Evolutionary conservation across 202 grass and related monocot genomes (phyloP).

Genomic region (Zizania palustris): DNA sequence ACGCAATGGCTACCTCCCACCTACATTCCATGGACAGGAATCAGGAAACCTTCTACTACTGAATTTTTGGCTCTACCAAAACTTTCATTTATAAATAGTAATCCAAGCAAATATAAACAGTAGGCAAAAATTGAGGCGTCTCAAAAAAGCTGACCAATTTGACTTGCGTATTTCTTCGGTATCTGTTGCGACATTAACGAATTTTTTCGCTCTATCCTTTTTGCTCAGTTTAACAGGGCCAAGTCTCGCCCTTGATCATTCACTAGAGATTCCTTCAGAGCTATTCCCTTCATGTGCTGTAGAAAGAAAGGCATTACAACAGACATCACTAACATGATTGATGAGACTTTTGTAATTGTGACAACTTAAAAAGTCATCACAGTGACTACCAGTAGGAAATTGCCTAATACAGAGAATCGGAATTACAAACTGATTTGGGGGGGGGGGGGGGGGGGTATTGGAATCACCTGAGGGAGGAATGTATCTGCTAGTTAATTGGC

Average conservation of each 20-base stretch:
- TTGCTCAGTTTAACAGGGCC: too few species aligned
- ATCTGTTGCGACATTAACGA: neutral
- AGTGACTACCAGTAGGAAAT: neutral
- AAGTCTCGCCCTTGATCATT: neutral
- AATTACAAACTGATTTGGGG: conserved; percentile 10
- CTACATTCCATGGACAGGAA: too few species aligned
- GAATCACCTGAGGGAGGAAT: conserved; percentile 22
- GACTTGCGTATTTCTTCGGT: too few species aligned
- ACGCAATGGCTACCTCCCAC: too few species aligned
- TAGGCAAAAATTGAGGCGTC: too few species aligned
- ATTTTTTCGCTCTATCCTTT: too few species aligned
- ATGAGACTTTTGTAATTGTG: conserved; percentile 8
- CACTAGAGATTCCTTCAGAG: neutral
- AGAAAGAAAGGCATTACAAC: conserved; percentile 20
- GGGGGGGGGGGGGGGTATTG: neutral
- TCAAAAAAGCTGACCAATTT: too few species aligned
- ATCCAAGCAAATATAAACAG: too few species aligned
- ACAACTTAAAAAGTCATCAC: neutral
- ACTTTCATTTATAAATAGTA: too few species aligned
- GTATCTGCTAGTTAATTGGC: conserved; percentile 31
- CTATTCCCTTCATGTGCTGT: neutral
- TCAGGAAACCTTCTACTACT: too few species aligned
- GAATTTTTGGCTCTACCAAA: too few species aligned
- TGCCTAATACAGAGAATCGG: neutral
- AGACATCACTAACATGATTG: conserved; percentile 25